Conservation (phyloP, 2,329 filamentous ascomycete genomes). For the Diplodia scrobiculata region DNA sequence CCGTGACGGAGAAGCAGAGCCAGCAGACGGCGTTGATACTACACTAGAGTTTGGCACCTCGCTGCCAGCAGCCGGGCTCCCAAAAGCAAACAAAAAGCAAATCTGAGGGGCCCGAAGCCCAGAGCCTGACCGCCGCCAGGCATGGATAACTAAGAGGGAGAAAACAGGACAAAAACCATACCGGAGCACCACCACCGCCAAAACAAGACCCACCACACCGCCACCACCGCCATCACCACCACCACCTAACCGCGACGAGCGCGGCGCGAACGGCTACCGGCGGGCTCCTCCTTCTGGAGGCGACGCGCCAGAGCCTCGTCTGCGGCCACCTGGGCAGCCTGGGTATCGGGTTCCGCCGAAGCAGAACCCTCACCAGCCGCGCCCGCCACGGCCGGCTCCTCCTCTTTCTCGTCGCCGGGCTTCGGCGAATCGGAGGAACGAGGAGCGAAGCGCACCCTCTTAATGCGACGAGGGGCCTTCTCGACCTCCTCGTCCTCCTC, state of each 20-base stretch:
- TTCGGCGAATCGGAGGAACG: not conserved
- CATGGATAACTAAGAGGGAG: no score
- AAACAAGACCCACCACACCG: no score
- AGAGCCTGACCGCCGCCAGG: not conserved
- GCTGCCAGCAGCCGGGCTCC: not conserved
- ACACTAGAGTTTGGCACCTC: not conserved
- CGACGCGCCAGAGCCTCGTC: constrained; percentile 59
- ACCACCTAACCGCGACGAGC: not conserved
- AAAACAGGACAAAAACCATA: not conserved
- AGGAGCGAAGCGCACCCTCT: not conserved
- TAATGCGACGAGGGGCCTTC: not conserved
- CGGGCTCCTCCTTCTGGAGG: constrained; percentile 60
- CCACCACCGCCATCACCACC: no score
- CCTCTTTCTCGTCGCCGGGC: not conserved
- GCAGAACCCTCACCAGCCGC: constrained; percentile 12
- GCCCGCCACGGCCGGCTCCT: constrained; percentile 6
- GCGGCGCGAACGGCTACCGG: constrained; percentile 33
- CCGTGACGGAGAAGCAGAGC: not conserved
- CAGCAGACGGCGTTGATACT: not conserved
- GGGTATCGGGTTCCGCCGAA: constrained; percentile 4
- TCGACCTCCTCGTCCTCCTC: constrained; percentile 9
- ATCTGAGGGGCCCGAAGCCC: constrained; percentile 1
- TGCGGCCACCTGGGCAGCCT: constrained; percentile 33
- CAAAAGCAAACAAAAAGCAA: not conserved
- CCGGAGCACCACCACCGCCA: not conserved